A percentile compares a stretch with the other conserved stretches of the same genome.
Conservation (phyloP, 78 protist species). For the Cavenderia fasciculata region DNA sequence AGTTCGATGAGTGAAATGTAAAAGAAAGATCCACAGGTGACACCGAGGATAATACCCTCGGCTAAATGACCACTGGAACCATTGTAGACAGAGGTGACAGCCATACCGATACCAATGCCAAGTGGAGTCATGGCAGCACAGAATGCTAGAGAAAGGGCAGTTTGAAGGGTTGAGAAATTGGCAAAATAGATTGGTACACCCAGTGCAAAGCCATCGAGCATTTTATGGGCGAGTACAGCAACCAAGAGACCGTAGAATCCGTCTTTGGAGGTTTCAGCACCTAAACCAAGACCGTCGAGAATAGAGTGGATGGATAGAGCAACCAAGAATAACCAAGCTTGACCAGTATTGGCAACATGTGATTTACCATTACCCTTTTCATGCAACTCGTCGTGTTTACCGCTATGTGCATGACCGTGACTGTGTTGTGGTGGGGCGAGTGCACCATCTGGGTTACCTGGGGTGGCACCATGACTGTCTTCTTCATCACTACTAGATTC, state of each 20-base stretch:
- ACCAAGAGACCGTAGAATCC: constrained; percentile 57
- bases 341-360: not conserved
- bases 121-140: constrained; percentile 72
- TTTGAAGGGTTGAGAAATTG: not conserved
- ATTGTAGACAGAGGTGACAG: not conserved
- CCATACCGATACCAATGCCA: constrained; percentile 76
- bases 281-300: constrained; percentile 60
- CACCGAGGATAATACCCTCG: constrained; percentile 33
- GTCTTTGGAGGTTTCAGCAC: constrained; percentile 23
- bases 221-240: constrained; percentile 62
- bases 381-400: not conserved
- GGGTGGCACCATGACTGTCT: not conserved
- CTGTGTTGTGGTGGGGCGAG: not conserved
- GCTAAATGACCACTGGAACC: not conserved
- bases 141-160: not conserved
- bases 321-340: constrained; percentile 30
- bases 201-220: constrained; percentile 38
- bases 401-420: not conserved
- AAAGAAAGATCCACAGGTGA: constrained; percentile 46
- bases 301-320: constrained; percentile 51
- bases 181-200: constrained; percentile 56
- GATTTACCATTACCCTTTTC: constrained; percentile 2
- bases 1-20: constrained; percentile 53
- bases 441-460: not conserved
- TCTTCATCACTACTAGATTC: not conserved